Conservation (phyloP, 306 rosid genomes). For the Morella rubra region DNA sequence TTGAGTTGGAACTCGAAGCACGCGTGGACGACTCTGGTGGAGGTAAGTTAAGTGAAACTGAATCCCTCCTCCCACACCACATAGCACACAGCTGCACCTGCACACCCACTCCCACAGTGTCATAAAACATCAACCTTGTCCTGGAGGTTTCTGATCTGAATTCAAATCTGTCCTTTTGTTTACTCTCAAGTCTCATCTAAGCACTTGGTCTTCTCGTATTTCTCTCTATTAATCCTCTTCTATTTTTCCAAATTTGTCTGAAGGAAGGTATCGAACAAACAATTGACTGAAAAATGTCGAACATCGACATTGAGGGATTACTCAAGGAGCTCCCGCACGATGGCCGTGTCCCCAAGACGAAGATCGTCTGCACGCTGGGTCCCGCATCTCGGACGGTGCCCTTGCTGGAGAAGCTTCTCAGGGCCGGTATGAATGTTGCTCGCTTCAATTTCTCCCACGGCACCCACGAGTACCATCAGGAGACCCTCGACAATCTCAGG, state of each 20-base stretch:
- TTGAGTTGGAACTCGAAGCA: background rate
- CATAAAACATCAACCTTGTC: too few species aligned
- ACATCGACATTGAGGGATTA: constrained; percentile 83
- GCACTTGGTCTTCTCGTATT: background rate
- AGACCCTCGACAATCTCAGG: constrained; percentile 79
- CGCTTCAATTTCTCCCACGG: constrained; percentile 97
- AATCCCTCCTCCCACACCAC: too few species aligned
- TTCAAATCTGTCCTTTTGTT: background rate
- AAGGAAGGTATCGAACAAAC: background rate
- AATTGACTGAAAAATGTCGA: constrained; percentile 41
- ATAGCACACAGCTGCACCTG: background rate
- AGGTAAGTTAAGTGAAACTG: background rate
- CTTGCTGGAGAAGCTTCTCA: constrained; percentile 77
- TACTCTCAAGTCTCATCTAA: too few species aligned
- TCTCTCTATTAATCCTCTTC: background rate
- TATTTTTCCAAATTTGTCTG: background rate
- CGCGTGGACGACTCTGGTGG: background rate
- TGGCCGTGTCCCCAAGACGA: constrained; percentile 82
- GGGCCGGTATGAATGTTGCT: constrained; percentile 94
- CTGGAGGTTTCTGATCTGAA: background rate
- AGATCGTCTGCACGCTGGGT: constrained; percentile 86
- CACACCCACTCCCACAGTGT: background rate
- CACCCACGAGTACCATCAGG: constrained; percentile 87
- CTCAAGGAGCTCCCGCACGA: constrained; percentile 67
- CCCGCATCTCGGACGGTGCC: constrained; percentile 85